Conservation (phyloP, 345 rosid genomes). For the Populus simonii region DNA sequence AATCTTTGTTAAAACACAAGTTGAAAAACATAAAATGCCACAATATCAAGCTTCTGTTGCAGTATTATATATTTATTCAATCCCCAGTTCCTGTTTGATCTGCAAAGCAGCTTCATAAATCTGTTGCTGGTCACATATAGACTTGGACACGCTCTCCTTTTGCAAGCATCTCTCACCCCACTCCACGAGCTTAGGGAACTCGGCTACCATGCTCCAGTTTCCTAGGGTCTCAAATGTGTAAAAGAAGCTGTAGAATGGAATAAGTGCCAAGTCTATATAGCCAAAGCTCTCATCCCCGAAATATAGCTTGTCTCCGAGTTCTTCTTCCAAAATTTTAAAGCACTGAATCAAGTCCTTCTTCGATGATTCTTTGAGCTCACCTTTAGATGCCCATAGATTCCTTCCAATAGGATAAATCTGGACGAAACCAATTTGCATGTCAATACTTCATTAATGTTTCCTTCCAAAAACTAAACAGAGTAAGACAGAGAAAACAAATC, state of each 20-base stretch:
- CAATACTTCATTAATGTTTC: background rate
- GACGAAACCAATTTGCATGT: too few relatives aligned
- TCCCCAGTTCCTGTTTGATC: too few relatives aligned
- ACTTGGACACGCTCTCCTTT: too few relatives aligned
- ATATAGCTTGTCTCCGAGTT: background rate
- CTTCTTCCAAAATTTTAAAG: conserved; percentile 10
- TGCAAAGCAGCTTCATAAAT: too few relatives aligned
- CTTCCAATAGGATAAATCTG: too few relatives aligned
- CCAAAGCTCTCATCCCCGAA: conserved; percentile 12
- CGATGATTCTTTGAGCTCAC: background rate
- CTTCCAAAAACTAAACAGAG: background rate
- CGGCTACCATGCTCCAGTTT: background rate
- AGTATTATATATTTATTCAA: too few relatives aligned
- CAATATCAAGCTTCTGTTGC: too few relatives aligned
- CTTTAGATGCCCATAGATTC: conserved; percentile 5
- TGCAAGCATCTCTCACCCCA: too few relatives aligned
- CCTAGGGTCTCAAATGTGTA: conserved; percentile 7
- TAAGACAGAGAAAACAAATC: background rate
- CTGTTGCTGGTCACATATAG: too few relatives aligned
- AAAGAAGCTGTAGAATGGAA: conserved; percentile 3
- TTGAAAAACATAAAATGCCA: too few relatives aligned
- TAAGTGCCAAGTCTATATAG: conserved; percentile 11
- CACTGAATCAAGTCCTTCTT: conserved; percentile 1
- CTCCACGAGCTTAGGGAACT: conserved; percentile 5
- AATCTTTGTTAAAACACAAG: too few relatives aligned